Base-by-base conservation (phyloP, 495 filamentous ascomycete genomes). In the Penicillium coprophilum region DNA sequence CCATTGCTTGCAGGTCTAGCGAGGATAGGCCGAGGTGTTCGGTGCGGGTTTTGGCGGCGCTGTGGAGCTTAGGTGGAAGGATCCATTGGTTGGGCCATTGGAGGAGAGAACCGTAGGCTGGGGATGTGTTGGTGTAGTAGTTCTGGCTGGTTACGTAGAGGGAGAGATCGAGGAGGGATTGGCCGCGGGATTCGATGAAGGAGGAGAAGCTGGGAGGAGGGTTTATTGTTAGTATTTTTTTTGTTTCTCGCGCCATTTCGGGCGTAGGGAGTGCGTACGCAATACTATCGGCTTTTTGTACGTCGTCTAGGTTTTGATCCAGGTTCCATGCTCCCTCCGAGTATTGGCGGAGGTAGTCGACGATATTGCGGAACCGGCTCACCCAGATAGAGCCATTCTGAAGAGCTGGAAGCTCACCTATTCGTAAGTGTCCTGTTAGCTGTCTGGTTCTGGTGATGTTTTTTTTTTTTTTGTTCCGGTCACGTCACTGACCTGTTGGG, bases 111-210 rank as follows among this genome's bases (percentile, higher is more conserved):
- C 84, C 85, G 74, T 88, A 93, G 31, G 89, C 84, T 9, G 91
- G 89, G 8, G 88, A 85, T 32, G 90, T 96, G 36, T 77, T 68
- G 46, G 71, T 64, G 55, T 80, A 77, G 78, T 92, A 98, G 73
- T 96, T 97, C 55, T 87, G 82, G 59, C 85, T 87, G 38, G 90
- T 94, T 65, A 92, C 85, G 73, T 94, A 97, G 61, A 98, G 86
- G 50, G 84, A 91, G 61, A 93, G 84, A 59, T 89, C 84, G 61
- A 94, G 59, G 51, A 95, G 83, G 20, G 83, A 77, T 61, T 84
- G 77, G 41, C 81, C 86, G 59, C 84, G 83, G 27, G 82, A 77
- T 63, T 80, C 77, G 55, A 91, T 61, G 67, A 87, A 89, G 54
- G 88, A 79, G 56, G 77, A 75, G 67, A 80, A 82, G 9, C 80